These are phyloP conservation scores for Geosmithia flava DNA, from an alignment of 2,329 filamentous ascomycete genomes.

Conservation along the genomic window DNA sequence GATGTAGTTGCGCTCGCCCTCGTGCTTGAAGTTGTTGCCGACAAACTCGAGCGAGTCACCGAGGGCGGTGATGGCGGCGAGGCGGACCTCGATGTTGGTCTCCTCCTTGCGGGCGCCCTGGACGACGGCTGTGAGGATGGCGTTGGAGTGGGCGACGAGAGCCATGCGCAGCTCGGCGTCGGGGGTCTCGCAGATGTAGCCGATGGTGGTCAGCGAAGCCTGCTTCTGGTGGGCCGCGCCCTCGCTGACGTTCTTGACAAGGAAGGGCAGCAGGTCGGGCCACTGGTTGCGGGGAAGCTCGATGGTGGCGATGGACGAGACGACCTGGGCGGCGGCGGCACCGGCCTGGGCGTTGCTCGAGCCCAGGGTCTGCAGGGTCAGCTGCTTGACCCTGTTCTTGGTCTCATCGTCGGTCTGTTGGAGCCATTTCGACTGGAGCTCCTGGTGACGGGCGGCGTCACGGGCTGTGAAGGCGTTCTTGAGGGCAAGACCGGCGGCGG, in stretches of 20 bases:
- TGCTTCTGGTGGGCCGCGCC: slow-evolving; percentile 86
- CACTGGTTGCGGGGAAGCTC: slow-evolving; percentile 90
- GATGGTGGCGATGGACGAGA: slow-evolving; percentile 87
- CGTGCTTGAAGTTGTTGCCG: slow-evolving; percentile 95
- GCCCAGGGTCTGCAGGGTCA: slow-evolving; percentile 76
- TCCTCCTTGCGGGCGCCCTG: slow-evolving; percentile 97
- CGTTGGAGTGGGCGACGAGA: slow-evolving; percentile 81
- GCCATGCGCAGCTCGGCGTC: slow-evolving; percentile 75
- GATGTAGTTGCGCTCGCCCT: slow-evolving; percentile 98
- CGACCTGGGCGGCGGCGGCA: slow-evolving; percentile 84
- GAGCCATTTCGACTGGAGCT: slow-evolving; percentile 90
- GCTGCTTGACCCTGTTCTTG: slow-evolving; percentile 78
- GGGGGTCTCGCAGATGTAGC: slow-evolving; percentile 95
- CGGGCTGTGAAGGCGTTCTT: slow-evolving; percentile 97
- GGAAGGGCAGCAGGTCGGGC: slow-evolving; percentile 75
- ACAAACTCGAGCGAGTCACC: slow-evolving; percentile 97
- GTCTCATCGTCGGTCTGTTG: slow-evolving; percentile 68
- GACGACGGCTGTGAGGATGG: slow-evolving; percentile 93
- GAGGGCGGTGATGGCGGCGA: slow-evolving; percentile 85
- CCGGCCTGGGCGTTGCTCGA: slow-evolving; percentile 75
- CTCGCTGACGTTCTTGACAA: slow-evolving; percentile 87
- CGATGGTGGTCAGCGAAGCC: slow-evolving; percentile 88
- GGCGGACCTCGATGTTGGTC: slow-evolving; percentile 77
- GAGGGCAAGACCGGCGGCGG: slow-evolving; percentile 87
- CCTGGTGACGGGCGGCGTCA: slow-evolving; percentile 75